Percentiles rank a stretch among this genome's conserved stretches.
phyloP scores from a whole-genome alignment of 2,329 filamentous ascomycete species.

The Aspergillus transmontanensis region DNA sequence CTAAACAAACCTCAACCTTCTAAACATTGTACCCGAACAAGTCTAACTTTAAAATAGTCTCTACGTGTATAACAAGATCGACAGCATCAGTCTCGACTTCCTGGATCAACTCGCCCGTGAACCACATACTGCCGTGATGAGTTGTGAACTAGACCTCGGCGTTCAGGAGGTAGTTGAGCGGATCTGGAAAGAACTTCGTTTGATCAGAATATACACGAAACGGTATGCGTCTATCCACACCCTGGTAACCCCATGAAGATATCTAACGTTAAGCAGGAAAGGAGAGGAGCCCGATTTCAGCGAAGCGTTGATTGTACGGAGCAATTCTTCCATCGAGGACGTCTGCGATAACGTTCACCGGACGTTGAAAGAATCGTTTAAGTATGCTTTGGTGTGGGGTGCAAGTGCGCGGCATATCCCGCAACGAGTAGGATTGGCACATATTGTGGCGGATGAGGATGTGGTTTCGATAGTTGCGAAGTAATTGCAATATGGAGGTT shows the following conservation, averaged over 20 bases:
- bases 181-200: slow-evolving; percentile 87
- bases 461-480: slow-evolving; percentile 66
- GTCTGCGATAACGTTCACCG: slow-evolving; percentile 95
- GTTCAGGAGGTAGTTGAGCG: slow-evolving; percentile 91
- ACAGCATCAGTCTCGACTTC: slow-evolving; percentile 89
- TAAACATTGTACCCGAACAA: too few species aligned
- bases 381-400: slow-evolving; percentile 97
- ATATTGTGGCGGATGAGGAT: slow-evolving; percentile 73
- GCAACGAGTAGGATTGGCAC: slow-evolving; percentile 84
- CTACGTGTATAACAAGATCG: slow-evolving; percentile 99
- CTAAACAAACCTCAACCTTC: too few species aligned
- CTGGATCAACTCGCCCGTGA: slow-evolving; percentile 90
- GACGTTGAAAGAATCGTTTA: slow-evolving; percentile 96
- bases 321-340: slow-evolving; percentile 87
- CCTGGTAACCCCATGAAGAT: not conserved
- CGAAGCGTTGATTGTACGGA: slow-evolving; percentile 90
- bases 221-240: slow-evolving; percentile 38
- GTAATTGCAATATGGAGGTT: slow-evolving; percentile 24
- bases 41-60: slow-evolving; percentile 53
- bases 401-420: slow-evolving; percentile 93
- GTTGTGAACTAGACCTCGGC: slow-evolving; percentile 91
- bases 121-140: slow-evolving; percentile 94
- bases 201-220: slow-evolving; percentile 96
- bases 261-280: slow-evolving; percentile 59
- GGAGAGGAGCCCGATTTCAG: slow-evolving; percentile 84